Conservation (phyloP, 208 protist genomes). For the Balamuthia mandrillaris region DNA sequence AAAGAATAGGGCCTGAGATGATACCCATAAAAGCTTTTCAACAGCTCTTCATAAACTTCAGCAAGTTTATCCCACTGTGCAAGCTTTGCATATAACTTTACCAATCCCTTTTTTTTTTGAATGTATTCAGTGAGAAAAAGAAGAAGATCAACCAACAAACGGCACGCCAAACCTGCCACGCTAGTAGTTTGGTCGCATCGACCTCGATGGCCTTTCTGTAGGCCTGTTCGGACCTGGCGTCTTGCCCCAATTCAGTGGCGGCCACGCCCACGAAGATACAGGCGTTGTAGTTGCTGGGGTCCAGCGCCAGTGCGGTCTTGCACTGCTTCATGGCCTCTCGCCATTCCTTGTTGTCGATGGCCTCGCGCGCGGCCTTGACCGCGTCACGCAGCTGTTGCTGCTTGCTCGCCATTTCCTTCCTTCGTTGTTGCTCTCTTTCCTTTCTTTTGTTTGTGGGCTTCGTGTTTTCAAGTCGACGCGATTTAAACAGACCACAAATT, state of each 20-base stretch:
- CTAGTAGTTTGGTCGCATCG: neutral
- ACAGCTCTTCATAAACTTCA: conserved; percentile 2
- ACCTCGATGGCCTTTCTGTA: neutral
- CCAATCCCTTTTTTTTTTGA: neutral
- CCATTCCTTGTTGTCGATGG: conserved; percentile 25
- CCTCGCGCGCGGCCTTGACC: conserved; percentile 4
- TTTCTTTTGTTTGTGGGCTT: too few species aligned
- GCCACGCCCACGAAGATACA: neutral
- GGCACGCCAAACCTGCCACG: neutral
- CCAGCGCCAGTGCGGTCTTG: conserved; percentile 5
- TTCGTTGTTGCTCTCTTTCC: too few species aligned
- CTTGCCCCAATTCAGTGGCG: conserved; percentile 13
- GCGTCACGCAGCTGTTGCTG: conserved; percentile 8
- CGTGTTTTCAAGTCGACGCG: too few species aligned
- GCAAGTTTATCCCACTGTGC: neutral
- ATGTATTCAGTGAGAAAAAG: neutral
- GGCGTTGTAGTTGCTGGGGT: conserved; percentile 14
- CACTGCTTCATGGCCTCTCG: conserved; percentile 27
- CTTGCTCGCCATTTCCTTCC: neutral
- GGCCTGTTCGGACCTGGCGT: conserved; percentile 5
- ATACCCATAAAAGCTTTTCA: too few species aligned
- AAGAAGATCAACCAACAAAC: too few species aligned
- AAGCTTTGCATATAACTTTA: conserved; percentile 14
- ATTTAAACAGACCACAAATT: too few species aligned
- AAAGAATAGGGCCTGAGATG: too few species aligned